A percentile compares a stretch with the other conserved stretches of the same genome.
Evolutionary conservation across 805 yeast genomes (phyloP).

Genomic region (Candida cerambycidarum): DNA sequence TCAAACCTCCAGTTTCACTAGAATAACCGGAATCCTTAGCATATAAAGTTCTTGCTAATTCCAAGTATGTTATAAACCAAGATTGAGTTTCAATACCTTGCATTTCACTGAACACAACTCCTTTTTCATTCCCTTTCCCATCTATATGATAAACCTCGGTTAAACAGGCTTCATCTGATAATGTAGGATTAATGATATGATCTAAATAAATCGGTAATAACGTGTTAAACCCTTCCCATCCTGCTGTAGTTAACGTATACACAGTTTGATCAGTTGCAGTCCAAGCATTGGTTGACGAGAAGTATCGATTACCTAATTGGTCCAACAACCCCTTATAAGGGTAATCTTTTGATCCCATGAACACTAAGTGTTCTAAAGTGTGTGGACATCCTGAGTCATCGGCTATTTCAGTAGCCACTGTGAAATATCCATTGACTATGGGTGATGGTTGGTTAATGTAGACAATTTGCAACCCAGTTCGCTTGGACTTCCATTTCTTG

Average conservation of each 20-base stretch:
- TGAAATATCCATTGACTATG: constrained; percentile 87
- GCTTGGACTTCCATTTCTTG: constrained; percentile 72
- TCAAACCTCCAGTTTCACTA: constrained; percentile 91
- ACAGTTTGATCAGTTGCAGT: constrained; percentile 95
- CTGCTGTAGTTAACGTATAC: constrained; percentile 87
- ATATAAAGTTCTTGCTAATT: constrained; percentile 58
- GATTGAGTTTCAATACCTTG: constrained; percentile 85
- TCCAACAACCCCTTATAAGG: constrained; percentile 93
- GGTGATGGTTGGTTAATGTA: constrained; percentile 81
- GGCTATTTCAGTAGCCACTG: constrained; percentile 89
- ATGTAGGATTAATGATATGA: constrained; percentile 79
- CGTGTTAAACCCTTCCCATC: constrained; percentile 90
- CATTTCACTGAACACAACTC: constrained; percentile 97
- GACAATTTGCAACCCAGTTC: constrained; percentile 82
- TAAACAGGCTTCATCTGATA: constrained; percentile 85
- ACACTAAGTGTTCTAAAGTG: constrained; percentile 89
- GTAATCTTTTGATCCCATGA: constrained; percentile 87
- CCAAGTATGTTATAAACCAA: constrained; percentile 62
- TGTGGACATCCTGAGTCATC: constrained; percentile 94
- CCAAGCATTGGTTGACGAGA: constrained; percentile 94
- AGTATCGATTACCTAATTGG: constrained; percentile 77
- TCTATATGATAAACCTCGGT: constrained; percentile 96
- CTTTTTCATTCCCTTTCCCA: constrained; percentile 86
- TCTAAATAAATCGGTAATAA: constrained; percentile 88
- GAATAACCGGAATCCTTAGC: constrained; percentile 72